Conservation (phyloP, 2,329 filamentous ascomycete species). For the Pseudogymnoascus sp. region DNA sequence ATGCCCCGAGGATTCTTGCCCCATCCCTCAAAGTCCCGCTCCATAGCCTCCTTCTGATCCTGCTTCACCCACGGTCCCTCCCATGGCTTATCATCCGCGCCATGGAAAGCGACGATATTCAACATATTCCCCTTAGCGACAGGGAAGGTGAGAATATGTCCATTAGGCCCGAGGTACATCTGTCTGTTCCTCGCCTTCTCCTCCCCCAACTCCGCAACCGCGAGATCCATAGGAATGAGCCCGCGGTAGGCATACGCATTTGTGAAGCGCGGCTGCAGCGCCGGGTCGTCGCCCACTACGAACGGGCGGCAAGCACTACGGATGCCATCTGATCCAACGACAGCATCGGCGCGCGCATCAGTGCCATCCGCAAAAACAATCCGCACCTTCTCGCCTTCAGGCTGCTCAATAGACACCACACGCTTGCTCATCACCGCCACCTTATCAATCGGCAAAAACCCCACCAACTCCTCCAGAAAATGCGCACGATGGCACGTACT, state of each 20-base stretch:
- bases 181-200: slow-evolving; percentile 39
- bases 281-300: slow-evolving; percentile 37
- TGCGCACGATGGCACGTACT: slow-evolving; percentile 30
- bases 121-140: slow-evolving; percentile 44
- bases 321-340: slow-evolving; percentile 57
- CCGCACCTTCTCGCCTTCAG: slow-evolving; percentile 18
- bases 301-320: slow-evolving; percentile 44
- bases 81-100: slow-evolving; percentile 35
- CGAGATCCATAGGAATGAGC: slow-evolving; percentile 48
- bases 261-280: neutral
- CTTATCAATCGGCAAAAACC: slow-evolving; percentile 28
- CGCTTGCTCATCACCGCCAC: slow-evolving; percentile 26
- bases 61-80: slow-evolving; percentile 33
- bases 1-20: slow-evolving; percentile 24
- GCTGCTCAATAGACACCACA: slow-evolving; percentile 21
- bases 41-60: slow-evolving; percentile 34
- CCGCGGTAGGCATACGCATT: slow-evolving; percentile 53
- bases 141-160: slow-evolving; percentile 52
- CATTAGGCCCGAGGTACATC: slow-evolving; percentile 48
- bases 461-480: slow-evolving; percentile 34
- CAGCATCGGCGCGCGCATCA: slow-evolving; percentile 33
- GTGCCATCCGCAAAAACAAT: slow-evolving; percentile 37
- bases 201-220: slow-evolving; percentile 38
- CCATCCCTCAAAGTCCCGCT: slow-evolving; percentile 35
- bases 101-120: slow-evolving; percentile 45